Percentiles rank a stretch among this genome's conserved stretches.
These are phyloP conservation scores for Bretschneidera sinensis DNA, from an alignment of 345 rosid genomes.

Conservation along the genomic window DNA sequence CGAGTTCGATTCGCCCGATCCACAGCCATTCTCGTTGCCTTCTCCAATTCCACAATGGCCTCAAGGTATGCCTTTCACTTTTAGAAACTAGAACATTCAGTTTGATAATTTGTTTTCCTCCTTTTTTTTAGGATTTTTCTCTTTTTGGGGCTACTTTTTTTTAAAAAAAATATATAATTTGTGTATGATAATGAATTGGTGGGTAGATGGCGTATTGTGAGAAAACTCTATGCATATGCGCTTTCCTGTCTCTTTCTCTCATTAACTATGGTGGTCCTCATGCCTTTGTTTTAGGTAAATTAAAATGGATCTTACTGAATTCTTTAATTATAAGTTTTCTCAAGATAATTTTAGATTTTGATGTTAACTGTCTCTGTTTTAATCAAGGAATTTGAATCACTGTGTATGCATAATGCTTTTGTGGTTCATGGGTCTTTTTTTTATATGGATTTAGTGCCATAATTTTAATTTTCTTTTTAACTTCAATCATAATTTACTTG, in stretches of 20 bases:
- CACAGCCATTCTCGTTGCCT: constrained; percentile 61
- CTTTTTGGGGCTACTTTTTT: too few relatives aligned
- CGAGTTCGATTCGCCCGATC: constrained; percentile 23
- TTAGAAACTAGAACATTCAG: neutral
- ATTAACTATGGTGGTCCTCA: neutral
- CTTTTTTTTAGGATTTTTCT: neutral
- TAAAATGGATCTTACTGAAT: neutral
- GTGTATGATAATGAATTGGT: neutral
- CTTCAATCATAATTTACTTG: too few relatives aligned
- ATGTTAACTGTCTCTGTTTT: too few relatives aligned
- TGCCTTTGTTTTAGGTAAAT: neutral
- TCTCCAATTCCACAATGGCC: constrained; percentile 71
- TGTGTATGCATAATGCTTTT: too few relatives aligned
- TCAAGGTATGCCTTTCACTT: constrained; percentile 35
- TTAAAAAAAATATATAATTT: too few relatives aligned
- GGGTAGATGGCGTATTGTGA: neutral
- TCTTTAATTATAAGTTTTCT: too few relatives aligned
- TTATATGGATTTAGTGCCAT: too few relatives aligned
- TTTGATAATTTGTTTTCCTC: neutral
- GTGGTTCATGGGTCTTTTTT: too few relatives aligned
- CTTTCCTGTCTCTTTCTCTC: neutral
- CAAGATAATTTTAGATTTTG: too few relatives aligned
- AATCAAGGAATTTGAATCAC: too few relatives aligned
- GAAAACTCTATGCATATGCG: neutral
- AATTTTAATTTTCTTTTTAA: too few relatives aligned